These are phyloP conservation scores for Petrea volubilis DNA, from an alignment of 257 asterid genomes.

Conservation along the genomic window DNA sequence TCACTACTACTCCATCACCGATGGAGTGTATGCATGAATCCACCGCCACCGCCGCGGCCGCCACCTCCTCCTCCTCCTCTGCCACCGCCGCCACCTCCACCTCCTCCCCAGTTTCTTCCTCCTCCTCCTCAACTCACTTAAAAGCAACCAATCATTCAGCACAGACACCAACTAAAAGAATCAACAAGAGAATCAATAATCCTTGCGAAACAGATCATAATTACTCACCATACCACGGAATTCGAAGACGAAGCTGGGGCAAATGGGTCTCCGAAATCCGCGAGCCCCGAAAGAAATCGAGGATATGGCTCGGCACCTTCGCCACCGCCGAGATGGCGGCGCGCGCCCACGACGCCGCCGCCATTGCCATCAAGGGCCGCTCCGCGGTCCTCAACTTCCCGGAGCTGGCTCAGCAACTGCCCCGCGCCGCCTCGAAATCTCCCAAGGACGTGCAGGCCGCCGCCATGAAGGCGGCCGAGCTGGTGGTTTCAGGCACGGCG, in stretches of 20 bases:
- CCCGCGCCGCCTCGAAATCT: slow-evolving; percentile 66
- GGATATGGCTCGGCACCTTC: slow-evolving; percentile 88
- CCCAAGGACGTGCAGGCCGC: slow-evolving; percentile 85
- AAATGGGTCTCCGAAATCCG: slow-evolving; percentile 90
- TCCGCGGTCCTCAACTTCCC: slow-evolving; percentile 85
- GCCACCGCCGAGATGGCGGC: slow-evolving; percentile 85
- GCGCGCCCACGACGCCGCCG: slow-evolving; percentile 90
- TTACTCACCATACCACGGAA: slow-evolving; percentile 52
- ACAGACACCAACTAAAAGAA: neutral
- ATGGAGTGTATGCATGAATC: slow-evolving; percentile 8
- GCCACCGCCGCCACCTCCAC: too few species aligned
- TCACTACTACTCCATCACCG: neutral
- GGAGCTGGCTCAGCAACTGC: slow-evolving; percentile 42
- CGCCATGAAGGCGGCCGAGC: slow-evolving; percentile 64
- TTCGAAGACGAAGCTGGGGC: slow-evolving; percentile 74
- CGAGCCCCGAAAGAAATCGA: slow-evolving; percentile 73
- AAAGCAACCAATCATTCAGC: neutral
- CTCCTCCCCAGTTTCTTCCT: neutral
- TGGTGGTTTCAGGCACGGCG: neutral
- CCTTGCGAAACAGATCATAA: neutral
- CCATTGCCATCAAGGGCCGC: slow-evolving; percentile 67
- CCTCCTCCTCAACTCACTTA: neutral
- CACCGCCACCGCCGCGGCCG: slow-evolving; percentile 9
- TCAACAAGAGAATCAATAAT: neutral
- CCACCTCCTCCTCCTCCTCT: neutral